These are phyloP conservation scores for Rhodotorula paludigena DNA, from an alignment of 768 basidiomycete species.

Conservation along the genomic window DNA sequence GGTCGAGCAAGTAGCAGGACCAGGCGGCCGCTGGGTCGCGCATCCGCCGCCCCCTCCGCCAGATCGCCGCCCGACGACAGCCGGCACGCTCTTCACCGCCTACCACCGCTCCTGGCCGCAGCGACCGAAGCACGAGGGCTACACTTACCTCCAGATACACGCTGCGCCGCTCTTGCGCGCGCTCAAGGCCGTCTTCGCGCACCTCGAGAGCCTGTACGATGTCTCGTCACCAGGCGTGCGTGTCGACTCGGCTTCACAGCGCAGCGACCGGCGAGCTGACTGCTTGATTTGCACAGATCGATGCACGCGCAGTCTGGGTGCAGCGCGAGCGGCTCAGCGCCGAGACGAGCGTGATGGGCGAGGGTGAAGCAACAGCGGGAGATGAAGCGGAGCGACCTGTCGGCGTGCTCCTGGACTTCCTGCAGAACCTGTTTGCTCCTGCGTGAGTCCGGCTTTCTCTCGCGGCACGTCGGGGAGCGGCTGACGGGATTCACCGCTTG, in stretches of 20 bases:
- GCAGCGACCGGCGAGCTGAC: background rate
- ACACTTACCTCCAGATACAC: background rate
- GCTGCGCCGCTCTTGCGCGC: background rate
- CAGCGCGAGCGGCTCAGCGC: background rate
- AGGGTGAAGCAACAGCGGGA: no score
- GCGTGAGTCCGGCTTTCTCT: background rate
- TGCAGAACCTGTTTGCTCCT: background rate
- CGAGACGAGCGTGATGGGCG: background rate
- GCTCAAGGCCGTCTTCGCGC: background rate
- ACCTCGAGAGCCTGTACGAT: background rate
- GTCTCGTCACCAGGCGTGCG: background rate
- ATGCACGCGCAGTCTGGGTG: slow-evolving; percentile 1
- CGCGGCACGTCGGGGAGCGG: background rate
- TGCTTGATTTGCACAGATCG: background rate
- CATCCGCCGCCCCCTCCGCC: background rate
- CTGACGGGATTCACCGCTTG: no score
- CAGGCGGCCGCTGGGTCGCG: background rate
- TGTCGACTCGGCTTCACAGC: background rate
- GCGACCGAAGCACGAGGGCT: background rate
- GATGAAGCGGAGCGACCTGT: no score
- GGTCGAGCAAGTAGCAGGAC: background rate
- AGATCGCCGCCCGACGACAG: background rate
- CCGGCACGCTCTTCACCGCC: background rate
- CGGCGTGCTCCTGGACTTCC: no score
- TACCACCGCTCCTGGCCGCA: background rate